These are phyloP conservation scores for Trifolium pratense DNA, from an alignment of 306 rosid genomes.

Conservation along the genomic window DNA sequence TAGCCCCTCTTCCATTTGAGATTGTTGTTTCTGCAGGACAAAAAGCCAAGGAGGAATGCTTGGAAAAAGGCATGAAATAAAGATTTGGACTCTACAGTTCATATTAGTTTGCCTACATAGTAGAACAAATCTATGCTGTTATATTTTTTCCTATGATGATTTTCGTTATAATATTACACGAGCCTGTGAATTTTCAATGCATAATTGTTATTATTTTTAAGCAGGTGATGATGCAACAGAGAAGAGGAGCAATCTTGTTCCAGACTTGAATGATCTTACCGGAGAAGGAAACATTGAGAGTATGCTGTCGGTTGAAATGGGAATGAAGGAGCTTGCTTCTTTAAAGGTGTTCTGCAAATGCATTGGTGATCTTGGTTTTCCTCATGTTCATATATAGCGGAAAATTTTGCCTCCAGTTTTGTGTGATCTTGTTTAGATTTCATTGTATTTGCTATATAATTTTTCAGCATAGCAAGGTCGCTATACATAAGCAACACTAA, in stretches of 20 bases:
- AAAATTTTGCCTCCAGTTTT: conserved; percentile 24
- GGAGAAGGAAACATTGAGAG: conserved; percentile 98
- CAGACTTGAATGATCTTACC: conserved; percentile 81
- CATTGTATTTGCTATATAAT: conserved; percentile 24
- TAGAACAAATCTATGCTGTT: conserved; percentile 35
- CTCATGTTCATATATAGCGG: neutral
- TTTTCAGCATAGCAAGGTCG: conserved; percentile 8
- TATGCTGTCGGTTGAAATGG: conserved; percentile 98
- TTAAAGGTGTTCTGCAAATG: conserved; percentile 67
- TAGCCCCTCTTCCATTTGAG: conserved; percentile 99
- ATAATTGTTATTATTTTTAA: conserved; percentile 41
- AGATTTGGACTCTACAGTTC: conserved; percentile 39
- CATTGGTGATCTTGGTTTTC: conserved; percentile 36
- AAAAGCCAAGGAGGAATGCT: conserved; percentile 92
- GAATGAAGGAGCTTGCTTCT: conserved; percentile 87
- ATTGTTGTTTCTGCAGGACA: conserved; percentile 97
- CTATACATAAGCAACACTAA: conserved; percentile 16
- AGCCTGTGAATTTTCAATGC: conserved; percentile 23
- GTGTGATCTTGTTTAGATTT: conserved; percentile 32
- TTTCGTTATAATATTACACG: conserved; percentile 21
- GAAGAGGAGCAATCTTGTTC: conserved; percentile 70
- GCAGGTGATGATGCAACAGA: conserved; percentile 75
- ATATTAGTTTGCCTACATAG: conserved; percentile 33
- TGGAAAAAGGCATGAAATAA: conserved; percentile 74
- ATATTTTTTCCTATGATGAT: conserved; percentile 19